Base-by-base conservation (phyloP, 345 rosid genomes). In the Melaleuca quinquenervia region DNA sequence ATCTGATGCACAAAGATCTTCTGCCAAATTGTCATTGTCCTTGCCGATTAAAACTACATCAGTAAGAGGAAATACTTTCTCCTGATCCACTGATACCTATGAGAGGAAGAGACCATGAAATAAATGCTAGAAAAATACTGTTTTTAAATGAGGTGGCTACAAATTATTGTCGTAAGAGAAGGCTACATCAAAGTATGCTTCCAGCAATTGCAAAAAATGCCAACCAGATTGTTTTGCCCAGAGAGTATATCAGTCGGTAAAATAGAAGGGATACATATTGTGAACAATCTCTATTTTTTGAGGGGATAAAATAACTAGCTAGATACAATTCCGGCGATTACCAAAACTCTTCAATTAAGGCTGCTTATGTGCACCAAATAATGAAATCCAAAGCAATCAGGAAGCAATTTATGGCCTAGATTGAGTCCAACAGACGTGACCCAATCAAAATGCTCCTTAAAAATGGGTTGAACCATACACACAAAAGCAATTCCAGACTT, bases 21-120 rank as follows among this genome's bases (percentile, higher is more conserved):
- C 94, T 20, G 86, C 87, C 83, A 78, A 83, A 49, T 62, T 86
- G 83, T 89, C 90, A 50, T 82, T 75, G 89, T 86, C 88, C 83
- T 85, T 86, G 50, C 84, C 29, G 74, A 87, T 86, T 62, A 89
- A 86, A 88, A 90, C 85, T 80, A 55, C 90, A 88, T 86, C 89
- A 86, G 75, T 85, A 84, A 85, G 87, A 89, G 90, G 86, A 55
- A 87, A 54, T 50, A 80, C 41, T 86, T 88, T 91, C 82, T 87
- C 88, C 82, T 85, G 91, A 75, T 84, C 86, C 64, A 85, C 84
- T 49, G 85, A 62, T 50, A 89, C 91, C 95, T 93, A 93, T 64
- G 83, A 76, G 87, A 82, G 85, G 41, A 70, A n/a, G 41, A 86
- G 48, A 50, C 24, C 53, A 62, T 74, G 87, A 86, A 75, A 90